These are phyloP conservation scores for Hirsutella minnesotensis DNA, from an alignment of 2,329 filamentous ascomycete species.

Conservation along the genomic window DNA sequence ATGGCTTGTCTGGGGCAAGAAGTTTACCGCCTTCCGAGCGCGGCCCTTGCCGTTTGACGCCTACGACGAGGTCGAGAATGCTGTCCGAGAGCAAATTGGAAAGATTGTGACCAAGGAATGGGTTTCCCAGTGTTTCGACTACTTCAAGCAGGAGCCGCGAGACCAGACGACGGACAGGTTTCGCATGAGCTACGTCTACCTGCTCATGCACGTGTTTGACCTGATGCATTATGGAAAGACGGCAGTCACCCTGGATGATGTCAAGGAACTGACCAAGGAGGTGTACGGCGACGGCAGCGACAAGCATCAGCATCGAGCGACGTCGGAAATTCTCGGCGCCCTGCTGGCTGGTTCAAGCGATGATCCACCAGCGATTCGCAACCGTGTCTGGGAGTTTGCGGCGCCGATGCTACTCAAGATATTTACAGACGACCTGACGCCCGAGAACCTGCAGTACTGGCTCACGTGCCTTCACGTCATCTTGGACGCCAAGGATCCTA, in stretches of 20 bases:
- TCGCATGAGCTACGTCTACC: slow-evolving; percentile 74
- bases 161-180: slow-evolving; percentile 76
- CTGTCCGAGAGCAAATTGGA: slow-evolving; percentile 68
- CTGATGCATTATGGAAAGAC: slow-evolving; percentile 74
- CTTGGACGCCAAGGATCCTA: slow-evolving; percentile 78
- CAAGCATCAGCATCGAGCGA: slow-evolving; percentile 94
- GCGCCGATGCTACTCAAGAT: slow-evolving; percentile 79
- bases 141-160: slow-evolving; percentile 90
- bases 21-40: slow-evolving; percentile 67
- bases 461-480: slow-evolving; percentile 85
- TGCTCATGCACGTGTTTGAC: slow-evolving; percentile 83
- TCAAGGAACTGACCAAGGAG: slow-evolving; percentile 65
- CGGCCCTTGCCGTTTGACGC: slow-evolving; percentile 53
- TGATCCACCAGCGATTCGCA: slow-evolving; percentile 59
- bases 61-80: slow-evolving; percentile 73
- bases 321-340: slow-evolving; percentile 83
- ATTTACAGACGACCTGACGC: slow-evolving; percentile 83
- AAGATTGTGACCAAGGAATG: slow-evolving; percentile 69
- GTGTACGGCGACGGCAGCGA: slow-evolving; percentile 90
- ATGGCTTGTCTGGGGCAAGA: slow-evolving; percentile 92
- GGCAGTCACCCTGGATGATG: slow-evolving; percentile 69
- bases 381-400: slow-evolving; percentile 76
- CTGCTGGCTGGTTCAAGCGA: slow-evolving; percentile 73
- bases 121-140: slow-evolving; percentile 81
- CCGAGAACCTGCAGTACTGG: slow-evolving; percentile 93